Evolutionary conservation across 1,139 yeast species (phyloP).

Genomic region (Hemisphaericaspora subhashii): DNA sequence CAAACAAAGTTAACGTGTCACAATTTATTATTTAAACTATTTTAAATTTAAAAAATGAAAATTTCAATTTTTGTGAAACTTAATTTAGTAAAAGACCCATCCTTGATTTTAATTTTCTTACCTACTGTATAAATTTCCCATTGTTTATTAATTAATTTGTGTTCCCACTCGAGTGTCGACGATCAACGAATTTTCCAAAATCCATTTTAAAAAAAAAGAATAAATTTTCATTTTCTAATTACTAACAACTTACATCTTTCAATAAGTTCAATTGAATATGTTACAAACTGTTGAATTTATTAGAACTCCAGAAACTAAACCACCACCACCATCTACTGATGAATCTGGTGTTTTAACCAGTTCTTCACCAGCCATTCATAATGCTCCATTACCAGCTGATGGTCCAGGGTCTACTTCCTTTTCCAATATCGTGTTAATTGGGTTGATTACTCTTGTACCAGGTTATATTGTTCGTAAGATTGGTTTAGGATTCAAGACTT

Average conservation of each 20-base stretch:
- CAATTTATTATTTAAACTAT: too few species aligned
- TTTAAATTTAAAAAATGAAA: too few species aligned
- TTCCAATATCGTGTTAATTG: slow-evolving; percentile 58
- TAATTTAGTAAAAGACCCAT: too few species aligned
- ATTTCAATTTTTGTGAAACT: too few species aligned
- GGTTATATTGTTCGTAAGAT: slow-evolving; percentile 60
- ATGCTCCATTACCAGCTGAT: slow-evolving; percentile 89
- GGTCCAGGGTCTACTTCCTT: slow-evolving; percentile 85
- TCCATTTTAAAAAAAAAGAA: neutral
- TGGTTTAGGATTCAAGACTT: slow-evolving; percentile 74
- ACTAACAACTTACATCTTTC: neutral
- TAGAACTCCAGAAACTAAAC: slow-evolving; percentile 59
- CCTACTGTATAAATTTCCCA: too few species aligned
- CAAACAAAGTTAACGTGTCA: too few species aligned
- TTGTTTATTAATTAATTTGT: too few species aligned
- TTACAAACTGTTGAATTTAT: slow-evolving; percentile 50
- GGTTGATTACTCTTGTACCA: slow-evolving; percentile 62
- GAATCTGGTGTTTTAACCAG: slow-evolving; percentile 64
- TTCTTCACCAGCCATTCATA: slow-evolving; percentile 70
- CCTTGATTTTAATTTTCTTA: too few species aligned
- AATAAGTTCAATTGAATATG: slow-evolving; percentile 22
- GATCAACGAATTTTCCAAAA: neutral
- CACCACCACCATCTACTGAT: slow-evolving; percentile 48
- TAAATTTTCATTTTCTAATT: neutral
- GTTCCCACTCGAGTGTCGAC: too few species aligned